Evolutionary conservation across 495 filamentous ascomycete genomes (phyloP), one percentile per base, ranked within the genome.

Genomic region (Stereocaulon alpinum): DNA sequence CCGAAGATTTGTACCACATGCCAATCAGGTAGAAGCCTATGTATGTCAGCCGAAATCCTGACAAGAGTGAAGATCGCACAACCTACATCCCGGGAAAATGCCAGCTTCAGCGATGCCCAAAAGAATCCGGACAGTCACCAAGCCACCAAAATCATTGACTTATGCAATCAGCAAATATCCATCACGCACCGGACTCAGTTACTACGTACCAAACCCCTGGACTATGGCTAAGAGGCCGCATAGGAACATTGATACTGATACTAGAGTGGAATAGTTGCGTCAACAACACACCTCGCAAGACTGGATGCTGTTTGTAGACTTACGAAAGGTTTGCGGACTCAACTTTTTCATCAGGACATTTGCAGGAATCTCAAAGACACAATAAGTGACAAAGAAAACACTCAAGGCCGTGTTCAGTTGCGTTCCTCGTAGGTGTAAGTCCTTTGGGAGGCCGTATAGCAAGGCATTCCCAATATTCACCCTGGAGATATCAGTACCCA

Each of bases 311-410:
- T 18, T 18, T 6, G 22, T 3, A 67, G 7, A 44, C 56, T 9
- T 70, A 81, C 80, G 73, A 89, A 90, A 95, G 47, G 90, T 72
- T 60, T 85, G 82, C 3, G 91, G 91, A 56, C 80, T 84, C 59
- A 95, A 76, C 56, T 80, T 80, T 71, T 91, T 93, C 27, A 71
- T 54, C 0, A 70, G 30, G 40, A 71, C 53, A 52, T 70, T 71
- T 41, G 60, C 59, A 15, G 69, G 67, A 72, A 97, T 92, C 70
- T 83, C 91, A 63, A 86, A 86, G 49, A 92, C 61, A 63, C 94
- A 78, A 68, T 96, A 97, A 0, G 92, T 89, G 0, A 96, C 82
- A 73, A 95, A 96, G 79, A 91, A 89, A 63, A 89, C 86, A 51
- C 77, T 79, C 40, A 89, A 71, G 2, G 82, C 82, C 17, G 74